phyloP scores from a whole-genome alignment of 805 yeast species.

The Jamesozyma piceae region DNA sequence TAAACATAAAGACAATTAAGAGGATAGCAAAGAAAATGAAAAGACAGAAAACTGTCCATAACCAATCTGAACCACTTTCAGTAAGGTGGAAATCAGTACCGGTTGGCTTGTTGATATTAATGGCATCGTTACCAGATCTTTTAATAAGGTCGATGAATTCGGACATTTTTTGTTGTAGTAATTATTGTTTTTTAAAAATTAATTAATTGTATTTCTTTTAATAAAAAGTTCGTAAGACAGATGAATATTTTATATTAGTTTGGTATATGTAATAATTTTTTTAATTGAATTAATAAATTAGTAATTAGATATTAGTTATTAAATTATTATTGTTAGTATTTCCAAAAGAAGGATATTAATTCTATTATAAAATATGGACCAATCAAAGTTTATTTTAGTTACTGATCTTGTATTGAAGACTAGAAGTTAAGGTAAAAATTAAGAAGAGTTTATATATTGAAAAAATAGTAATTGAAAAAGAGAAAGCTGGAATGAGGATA shows the following conservation, averaged over 20 bases:
- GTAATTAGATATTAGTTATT: constrained; percentile 1
- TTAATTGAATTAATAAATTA: background rate
- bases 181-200: background rate
- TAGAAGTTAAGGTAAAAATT: no score
- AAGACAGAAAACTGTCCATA: constrained; percentile 51
- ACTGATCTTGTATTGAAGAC: no score
- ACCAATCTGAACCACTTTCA: constrained; percentile 57
- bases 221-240: background rate
- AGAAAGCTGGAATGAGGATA: no score
- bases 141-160: constrained; percentile 13
- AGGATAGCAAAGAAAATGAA: constrained; percentile 33
- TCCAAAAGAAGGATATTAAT: background rate
- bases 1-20: constrained; percentile 21
- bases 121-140: constrained; percentile 33
- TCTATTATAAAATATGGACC: background rate
- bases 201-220: no score
- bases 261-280: background rate
- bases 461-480: no score
- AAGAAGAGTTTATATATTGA: no score
- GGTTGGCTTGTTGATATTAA: constrained; percentile 37
- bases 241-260: no score
- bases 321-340: background rate
- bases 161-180: constrained; percentile 7
- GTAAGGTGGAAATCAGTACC: constrained; percentile 47
- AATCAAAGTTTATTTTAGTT: no score